phyloP scores from a whole-genome alignment of 2,329 filamentous ascomycete species.

The Botryosphaeria dothidea region DNA sequence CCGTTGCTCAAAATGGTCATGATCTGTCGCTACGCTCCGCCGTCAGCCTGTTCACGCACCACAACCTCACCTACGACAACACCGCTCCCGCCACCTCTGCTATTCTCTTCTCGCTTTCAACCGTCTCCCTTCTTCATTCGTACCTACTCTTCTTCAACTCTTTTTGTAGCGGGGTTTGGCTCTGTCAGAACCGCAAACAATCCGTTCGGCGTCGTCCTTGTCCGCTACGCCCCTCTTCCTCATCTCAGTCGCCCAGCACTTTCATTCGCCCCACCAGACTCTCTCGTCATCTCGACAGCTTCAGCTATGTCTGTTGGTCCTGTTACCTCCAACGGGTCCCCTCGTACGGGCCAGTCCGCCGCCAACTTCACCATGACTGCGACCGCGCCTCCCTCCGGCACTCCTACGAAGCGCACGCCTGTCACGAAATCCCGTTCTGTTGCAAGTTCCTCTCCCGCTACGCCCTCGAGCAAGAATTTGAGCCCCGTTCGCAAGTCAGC shows the following conservation, averaged over 20 bases:
- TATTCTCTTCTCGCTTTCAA: background rate
- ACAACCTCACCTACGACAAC: background rate
- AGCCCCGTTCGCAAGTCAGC: background rate
- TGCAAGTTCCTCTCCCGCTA: background rate
- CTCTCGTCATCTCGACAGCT: background rate
- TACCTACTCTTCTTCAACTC: background rate
- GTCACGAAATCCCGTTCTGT: background rate
- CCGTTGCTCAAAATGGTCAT: background rate
- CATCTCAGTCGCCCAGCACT: background rate
- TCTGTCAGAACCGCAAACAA: background rate
- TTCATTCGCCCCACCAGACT: background rate
- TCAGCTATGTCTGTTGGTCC: background rate
- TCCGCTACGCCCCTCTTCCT: background rate
- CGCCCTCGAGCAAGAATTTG: background rate
- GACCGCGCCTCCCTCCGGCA: background rate
- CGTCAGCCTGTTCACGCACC: background rate
- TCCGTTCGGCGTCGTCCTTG: background rate
- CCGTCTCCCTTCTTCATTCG: background rate
- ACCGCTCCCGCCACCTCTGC: background rate
- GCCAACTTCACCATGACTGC: background rate
- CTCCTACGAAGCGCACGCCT: background rate
- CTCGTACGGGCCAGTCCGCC: background rate
- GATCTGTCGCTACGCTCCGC: background rate
- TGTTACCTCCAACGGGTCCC: background rate
- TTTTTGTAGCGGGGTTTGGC: background rate